These are phyloP conservation scores for Asparagopsis taxiformis DNA, from an alignment of 31 red algal species.

Conservation along the genomic window DNA sequence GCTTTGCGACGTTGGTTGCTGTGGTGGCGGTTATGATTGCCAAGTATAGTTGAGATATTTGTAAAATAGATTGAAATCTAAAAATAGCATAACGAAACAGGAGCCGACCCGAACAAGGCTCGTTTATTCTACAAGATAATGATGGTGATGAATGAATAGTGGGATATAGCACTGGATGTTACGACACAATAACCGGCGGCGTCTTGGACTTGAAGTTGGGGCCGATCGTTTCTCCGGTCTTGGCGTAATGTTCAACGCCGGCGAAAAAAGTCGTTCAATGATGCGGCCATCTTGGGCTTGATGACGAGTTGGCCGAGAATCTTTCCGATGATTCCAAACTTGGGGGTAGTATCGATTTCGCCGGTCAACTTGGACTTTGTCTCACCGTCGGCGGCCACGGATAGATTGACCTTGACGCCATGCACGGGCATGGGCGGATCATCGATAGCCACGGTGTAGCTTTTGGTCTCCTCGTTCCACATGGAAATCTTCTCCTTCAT, in stretches of 20 bases:
- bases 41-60: too few relatives aligned
- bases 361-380: not conserved
- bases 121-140: too few relatives aligned
- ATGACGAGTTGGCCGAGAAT: conserved; percentile 16
- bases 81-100: too few relatives aligned
- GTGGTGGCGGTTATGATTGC: not conserved
- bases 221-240: not conserved
- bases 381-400: conserved; percentile 3
- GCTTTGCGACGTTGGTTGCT: not conserved
- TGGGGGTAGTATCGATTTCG: conserved; percentile 12
- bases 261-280: conserved; percentile 17
- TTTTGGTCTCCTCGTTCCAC: conserved; percentile 13
- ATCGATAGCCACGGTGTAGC: not conserved
- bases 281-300: conserved; percentile 12
- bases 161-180: too few relatives aligned
- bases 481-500: conserved; percentile 1
- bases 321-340: conserved; percentile 29
- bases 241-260: conserved; percentile 9
- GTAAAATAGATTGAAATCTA: too few relatives aligned
- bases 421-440: conserved; percentile 8
- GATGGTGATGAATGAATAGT: too few relatives aligned
- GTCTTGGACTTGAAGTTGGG: not conserved
- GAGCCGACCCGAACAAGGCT: too few relatives aligned
- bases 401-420: not conserved
- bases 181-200: not conserved